Evolutionary conservation across 495 filamentous ascomycete species (phyloP), one percentile per base, ranked within the genome.

Genomic region (Pyrenula aspistea): DNA sequence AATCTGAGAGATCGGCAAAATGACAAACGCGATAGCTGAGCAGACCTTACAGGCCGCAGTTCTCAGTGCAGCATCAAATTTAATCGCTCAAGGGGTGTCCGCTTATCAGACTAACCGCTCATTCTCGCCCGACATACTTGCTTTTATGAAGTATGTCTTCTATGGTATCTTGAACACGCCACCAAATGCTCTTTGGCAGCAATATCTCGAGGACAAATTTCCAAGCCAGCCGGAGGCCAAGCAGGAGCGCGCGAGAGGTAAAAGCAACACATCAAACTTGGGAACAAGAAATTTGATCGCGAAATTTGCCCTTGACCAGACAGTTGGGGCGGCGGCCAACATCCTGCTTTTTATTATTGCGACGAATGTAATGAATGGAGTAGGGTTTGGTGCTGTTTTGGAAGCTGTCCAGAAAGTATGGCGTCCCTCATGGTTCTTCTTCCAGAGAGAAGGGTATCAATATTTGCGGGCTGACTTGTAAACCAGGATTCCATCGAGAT

Each of bases 141-240:
- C 85, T 0, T 68, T 95, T 53, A 68, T 91, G 61, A 87, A 91
- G 66, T 96, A 94, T 69, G 65, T 86, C 56, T 63, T 89, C 53
- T 96, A 85, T 72, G 76, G 83, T 53, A 66, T 89, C 24, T 60
- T 96, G 53, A 87, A 79, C 63, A 83, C 86, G 12, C 92, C 93
- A 2, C 85, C 87, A 21, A 97, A 97, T 71, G 87, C 89, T 68
- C 71, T 87, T 62, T 98, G 90, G 91, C 90, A 88, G 66, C 73
- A 71, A 58, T 77, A 66, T 60, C 71, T 86, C 51, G 83, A 86
- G 63, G 59, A 67, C 24, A 62, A 60, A 0, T 83, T 77, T 58
- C 82, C 83, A 2, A 77, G 74, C 12, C n/a, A n/a, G n/a, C n/a
- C n/a, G n/a, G n/a, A n/a, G n/a, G n/a, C n/a, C n/a, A n/a, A n/a